Evolutionary conservation across 768 basidiomycete species (phyloP).

Genomic region (Lyophyllum atratum): DNA sequence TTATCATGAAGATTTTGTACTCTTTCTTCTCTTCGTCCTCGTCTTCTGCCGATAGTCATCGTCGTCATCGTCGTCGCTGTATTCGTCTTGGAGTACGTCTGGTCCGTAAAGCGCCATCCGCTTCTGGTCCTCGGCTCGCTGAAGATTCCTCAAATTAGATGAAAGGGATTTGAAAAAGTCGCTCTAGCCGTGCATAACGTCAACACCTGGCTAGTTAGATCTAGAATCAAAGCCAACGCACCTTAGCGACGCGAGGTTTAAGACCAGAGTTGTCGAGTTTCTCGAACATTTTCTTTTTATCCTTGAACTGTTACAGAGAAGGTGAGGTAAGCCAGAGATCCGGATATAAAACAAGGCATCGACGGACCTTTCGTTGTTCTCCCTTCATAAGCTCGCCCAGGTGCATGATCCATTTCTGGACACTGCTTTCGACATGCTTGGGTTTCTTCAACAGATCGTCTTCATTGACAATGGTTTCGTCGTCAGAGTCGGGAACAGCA

Average conservation of each 20-base stretch:
- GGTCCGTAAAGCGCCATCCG: constrained; percentile 34
- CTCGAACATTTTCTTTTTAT: constrained; percentile 59
- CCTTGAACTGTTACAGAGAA: constrained; percentile 50
- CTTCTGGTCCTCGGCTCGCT: constrained; percentile 58
- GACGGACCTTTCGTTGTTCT: constrained; percentile 69
- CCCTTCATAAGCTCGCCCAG: constrained; percentile 58
- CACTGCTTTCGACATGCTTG: constrained; percentile 38
- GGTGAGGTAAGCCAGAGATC: constrained; percentile 1
- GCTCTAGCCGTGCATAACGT: constrained; percentile 40
- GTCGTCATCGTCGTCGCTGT: constrained; percentile 54
- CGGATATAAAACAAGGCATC: background rate
- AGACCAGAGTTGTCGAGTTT: constrained; percentile 40
- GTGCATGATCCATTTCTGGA: constrained; percentile 72
- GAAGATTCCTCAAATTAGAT: constrained; percentile 57
- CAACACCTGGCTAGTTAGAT: background rate
- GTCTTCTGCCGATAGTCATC: constrained; percentile 45
- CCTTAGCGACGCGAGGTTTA: constrained; percentile 62
- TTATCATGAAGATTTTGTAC: constrained; percentile 10
- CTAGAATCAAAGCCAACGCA: constrained; percentile 25
- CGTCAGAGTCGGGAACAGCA: constrained; percentile 69
- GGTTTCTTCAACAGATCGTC: constrained; percentile 35
- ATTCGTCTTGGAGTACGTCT: constrained; percentile 36
- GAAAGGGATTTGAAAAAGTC: constrained; percentile 70
- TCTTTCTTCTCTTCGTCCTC: constrained; percentile 35
- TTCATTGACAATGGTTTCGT: constrained; percentile 53